A percentile compares a stretch with the other conserved stretches of the same genome.
Evolutionary conservation across 331 rosid species (phyloP).

Genomic region (Malus hybrid): DNA sequence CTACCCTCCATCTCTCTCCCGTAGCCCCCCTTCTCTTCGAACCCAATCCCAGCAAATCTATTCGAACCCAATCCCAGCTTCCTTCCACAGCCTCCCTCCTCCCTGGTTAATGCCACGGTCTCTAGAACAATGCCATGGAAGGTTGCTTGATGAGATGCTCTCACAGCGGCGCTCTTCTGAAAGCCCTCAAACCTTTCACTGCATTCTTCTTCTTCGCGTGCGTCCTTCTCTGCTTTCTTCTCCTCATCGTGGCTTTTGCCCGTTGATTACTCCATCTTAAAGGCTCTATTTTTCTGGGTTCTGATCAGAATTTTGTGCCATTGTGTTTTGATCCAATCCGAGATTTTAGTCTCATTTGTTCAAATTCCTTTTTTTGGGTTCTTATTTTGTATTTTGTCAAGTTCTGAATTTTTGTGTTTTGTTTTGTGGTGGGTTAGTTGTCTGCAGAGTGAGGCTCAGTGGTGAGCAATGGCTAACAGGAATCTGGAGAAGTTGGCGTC

Average conservation of each 20-base stretch:
- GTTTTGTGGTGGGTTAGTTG: background rate
- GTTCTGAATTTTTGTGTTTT: background rate
- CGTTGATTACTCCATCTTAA: background rate
- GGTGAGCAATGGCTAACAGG: slow-evolving; percentile 50
- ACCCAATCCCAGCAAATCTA: too few relatives aligned
- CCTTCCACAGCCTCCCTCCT: fast-evolving
- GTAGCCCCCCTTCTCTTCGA: too few relatives aligned
- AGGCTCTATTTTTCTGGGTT: slow-evolving; percentile 12
- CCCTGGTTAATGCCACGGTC: too few relatives aligned
- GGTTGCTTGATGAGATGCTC: too few relatives aligned
- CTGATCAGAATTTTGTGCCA: slow-evolving; percentile 11
- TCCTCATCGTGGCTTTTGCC: slow-evolving; percentile 13
- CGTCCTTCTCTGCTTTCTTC: too few relatives aligned
- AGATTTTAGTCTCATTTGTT: slow-evolving; percentile 11
- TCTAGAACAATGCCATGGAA: too few relatives aligned
- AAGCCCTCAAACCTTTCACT: too few relatives aligned
- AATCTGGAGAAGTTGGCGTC: slow-evolving; percentile 89
- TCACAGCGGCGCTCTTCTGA: too few relatives aligned
- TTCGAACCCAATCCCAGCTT: too few relatives aligned
- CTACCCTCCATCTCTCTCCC: too few relatives aligned
- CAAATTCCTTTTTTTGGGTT: too few relatives aligned
- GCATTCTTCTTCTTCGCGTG: too few relatives aligned
- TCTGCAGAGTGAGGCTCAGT: slow-evolving; percentile 30
- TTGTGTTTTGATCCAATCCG: slow-evolving; percentile 22
- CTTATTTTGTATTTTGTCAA: background rate